Percentiles rank a stretch among this genome's conserved stretches.
phyloP scores from a whole-genome alignment of 2,329 filamentous ascomycete genomes.

The Nothophaeocryptopus gaeumannii region DNA sequence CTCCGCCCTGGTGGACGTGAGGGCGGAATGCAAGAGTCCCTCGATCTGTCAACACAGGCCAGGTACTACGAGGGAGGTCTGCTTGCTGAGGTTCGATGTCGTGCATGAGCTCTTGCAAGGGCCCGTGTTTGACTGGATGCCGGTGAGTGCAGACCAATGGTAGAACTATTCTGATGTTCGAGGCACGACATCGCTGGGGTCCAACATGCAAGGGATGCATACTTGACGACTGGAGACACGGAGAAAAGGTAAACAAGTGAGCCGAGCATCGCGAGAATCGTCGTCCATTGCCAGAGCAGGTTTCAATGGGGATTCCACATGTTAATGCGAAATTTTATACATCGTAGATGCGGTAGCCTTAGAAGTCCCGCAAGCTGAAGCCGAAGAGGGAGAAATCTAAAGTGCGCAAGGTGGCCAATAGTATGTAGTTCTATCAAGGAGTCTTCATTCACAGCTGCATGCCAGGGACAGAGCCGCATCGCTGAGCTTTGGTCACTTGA shows the following conservation, averaged over 20 bases:
- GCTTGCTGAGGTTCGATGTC: constrained; percentile 4
- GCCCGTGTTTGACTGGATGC: constrained; percentile 9
- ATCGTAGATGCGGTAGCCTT: not conserved
- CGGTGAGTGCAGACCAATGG: constrained; percentile 5
- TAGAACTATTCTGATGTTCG: not conserved
- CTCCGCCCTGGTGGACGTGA: constrained; percentile 23
- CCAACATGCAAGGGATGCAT: constrained; percentile 18
- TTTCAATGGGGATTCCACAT: not conserved
- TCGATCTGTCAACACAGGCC: constrained; percentile 29
- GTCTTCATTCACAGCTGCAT: constrained; percentile 6
- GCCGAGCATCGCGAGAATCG: not conserved
- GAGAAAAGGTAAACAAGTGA: constrained; percentile 18
- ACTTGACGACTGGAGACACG: constrained; percentile 16
- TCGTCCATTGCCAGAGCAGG: not conserved
- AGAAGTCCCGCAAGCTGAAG: not conserved
- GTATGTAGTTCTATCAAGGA: too few relatives aligned
- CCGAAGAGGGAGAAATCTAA: not conserved
- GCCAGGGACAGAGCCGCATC: not conserved
- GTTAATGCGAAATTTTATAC: not conserved
- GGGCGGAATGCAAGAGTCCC: constrained; percentile 29
- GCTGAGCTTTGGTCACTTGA: too few relatives aligned
- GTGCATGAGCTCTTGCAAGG: constrained; percentile 7
- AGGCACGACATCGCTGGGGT: constrained; percentile 2
- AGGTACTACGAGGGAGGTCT: constrained; percentile 14
- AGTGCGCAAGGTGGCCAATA: not conserved